Base-by-base conservation (phyloP, 371 early-diverging fungal genomes). In the Lichtheimia hyalospora region DNA sequence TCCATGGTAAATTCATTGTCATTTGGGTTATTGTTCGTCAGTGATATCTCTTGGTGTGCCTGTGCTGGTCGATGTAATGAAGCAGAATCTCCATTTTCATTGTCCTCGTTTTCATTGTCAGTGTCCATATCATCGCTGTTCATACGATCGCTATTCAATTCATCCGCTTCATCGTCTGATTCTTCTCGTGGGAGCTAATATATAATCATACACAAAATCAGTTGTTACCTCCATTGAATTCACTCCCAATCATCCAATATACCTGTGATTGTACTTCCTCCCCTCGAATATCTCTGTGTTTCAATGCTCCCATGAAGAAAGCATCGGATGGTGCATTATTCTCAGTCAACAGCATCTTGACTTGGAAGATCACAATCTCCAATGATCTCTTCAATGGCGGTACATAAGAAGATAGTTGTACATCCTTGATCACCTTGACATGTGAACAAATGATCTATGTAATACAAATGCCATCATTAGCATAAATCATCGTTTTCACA, bases 311-410 rank as follows among this genome's bases (percentile, higher is more conserved):
- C 48, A 88, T 61, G 67, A 79, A 83, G 60, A 87, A 89, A 0
- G 87, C 85, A 20, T 77, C 80, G 0, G 79, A 48, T 3, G 74
- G 75, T 28, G 79, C 84, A 51, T 87, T 84, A 58, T 94, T 89
- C 63, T 87, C 83, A 34, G 84, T 84, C 57, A 93, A 68, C 70
- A 94, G 62, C 53, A 84, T 77, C 52, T 92, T 91, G 16, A 92
- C 92, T 62, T 89, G 82, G 66, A 87, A 90, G 16, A 94, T 72
- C 7, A 94, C 80, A 40, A 69, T 81, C 68, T 94, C 94, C 60
- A 94, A 69, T 13, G 85, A 82, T 52, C 86, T 85, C 58, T 87
- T 88, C 49, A 88, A 73, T 3, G 82, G 74, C 12, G 94, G 94
- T 0, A 94, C 92, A 63, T 82, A 79, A 0, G 81, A 65, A 24